Percentiles rank a stretch among this genome's conserved stretches.
These are phyloP conservation scores for Acer negundo DNA, from an alignment of 345 rosid species.

Conservation along the genomic window DNA sequence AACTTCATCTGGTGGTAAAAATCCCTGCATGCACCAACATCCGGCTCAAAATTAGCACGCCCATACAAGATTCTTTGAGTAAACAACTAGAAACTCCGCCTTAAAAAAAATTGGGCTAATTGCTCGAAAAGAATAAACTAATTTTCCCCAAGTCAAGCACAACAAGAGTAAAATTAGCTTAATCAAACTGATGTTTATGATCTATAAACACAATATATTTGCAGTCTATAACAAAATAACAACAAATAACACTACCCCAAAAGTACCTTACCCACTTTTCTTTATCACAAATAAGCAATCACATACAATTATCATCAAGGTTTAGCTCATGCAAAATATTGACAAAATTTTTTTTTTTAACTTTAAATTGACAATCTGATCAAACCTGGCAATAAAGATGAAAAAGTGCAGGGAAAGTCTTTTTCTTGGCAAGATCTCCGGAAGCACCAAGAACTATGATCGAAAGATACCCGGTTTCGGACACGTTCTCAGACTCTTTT, in stretches of 20 bases:
- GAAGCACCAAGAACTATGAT: constrained; percentile 91
- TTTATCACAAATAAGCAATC: not conserved
- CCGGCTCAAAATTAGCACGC: constrained; percentile 11
- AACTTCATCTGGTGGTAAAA: constrained; percentile 77
- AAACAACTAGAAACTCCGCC: not conserved
- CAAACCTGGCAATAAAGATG: constrained; percentile 84
- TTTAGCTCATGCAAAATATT: not conserved
- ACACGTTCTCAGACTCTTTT: constrained; percentile 40
- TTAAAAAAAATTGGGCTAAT: not conserved
- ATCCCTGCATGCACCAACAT: constrained; percentile 55
- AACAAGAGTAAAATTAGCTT: not conserved
- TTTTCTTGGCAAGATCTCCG: constrained; percentile 98
- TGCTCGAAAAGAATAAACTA: not conserved
- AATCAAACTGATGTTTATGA: not conserved
- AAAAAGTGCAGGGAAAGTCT: constrained; percentile 95
- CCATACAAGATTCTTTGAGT: not conserved
- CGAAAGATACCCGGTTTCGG: constrained; percentile 86
- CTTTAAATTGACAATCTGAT: not conserved
- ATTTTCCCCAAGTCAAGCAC: not conserved
- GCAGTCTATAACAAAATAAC: not conserved
- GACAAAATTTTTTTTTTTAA: not conserved
- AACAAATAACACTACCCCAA: not conserved
- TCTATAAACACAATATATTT: not conserved
- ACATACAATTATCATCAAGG: not conserved
- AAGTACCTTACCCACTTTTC: not conserved